phyloP scores from a whole-genome alignment of 2,329 filamentous ascomycete species.

The Aschersonia sp. region DNA sequence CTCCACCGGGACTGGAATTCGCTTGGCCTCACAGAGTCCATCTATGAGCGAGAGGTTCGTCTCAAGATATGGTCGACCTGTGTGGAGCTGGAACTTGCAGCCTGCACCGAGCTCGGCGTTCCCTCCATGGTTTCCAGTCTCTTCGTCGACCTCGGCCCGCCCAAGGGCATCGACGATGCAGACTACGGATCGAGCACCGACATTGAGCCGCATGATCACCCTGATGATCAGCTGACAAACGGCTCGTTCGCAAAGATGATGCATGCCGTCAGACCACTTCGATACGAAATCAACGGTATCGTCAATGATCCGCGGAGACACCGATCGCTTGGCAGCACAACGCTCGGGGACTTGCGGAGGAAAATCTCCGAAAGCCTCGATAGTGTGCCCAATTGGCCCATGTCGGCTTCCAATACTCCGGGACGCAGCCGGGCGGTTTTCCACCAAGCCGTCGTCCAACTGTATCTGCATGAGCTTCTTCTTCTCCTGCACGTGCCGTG shows the following conservation, averaged over 20 bases:
- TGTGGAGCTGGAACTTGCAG: background rate
- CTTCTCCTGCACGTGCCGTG: background rate
- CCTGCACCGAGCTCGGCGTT: background rate
- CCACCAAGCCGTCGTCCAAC: background rate
- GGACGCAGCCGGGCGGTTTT: background rate
- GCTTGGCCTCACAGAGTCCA: background rate
- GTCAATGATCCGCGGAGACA: background rate
- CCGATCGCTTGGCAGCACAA: background rate
- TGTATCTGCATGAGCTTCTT: background rate
- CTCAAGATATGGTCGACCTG: background rate
- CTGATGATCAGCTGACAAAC: background rate
- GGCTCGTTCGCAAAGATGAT: background rate
- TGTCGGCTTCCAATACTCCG: background rate
- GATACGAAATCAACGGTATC: background rate
- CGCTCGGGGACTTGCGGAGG: background rate
- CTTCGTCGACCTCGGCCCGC: background rate
- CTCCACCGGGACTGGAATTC: background rate
- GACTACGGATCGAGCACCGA: background rate
- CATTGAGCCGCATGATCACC: background rate
- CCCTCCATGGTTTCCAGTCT: background rate
- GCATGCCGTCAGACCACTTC: background rate
- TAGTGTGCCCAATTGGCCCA: background rate
- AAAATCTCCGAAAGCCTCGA: background rate
- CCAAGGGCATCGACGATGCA: background rate
- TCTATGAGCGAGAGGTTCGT: background rate